A percentile compares a stretch with the other conserved stretches of the same genome.
Evolutionary conservation across 176 grass and related monocot genomes (phyloP).

Genomic region (Bonia amplexicaulis): DNA sequence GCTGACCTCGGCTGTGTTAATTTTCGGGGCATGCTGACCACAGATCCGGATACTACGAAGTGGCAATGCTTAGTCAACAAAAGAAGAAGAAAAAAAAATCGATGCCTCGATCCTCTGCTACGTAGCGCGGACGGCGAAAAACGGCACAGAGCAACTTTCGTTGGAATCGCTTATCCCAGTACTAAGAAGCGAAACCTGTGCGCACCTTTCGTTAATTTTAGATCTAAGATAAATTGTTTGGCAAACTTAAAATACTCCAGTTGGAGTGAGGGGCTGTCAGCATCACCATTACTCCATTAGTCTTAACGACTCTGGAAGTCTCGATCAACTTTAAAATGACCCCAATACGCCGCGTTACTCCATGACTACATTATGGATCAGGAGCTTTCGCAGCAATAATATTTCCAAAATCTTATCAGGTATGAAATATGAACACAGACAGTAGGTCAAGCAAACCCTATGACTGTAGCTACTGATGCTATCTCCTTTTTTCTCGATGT

Average conservation of each 20-base stretch:
- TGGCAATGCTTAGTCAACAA: neutral
- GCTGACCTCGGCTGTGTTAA: neutral
- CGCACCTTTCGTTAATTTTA: neutral
- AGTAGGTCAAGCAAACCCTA: neutral
- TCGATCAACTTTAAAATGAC: constrained; percentile 6
- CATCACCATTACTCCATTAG: neutral
- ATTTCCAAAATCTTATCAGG: neutral
- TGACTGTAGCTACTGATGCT: neutral
- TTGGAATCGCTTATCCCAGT: neutral
- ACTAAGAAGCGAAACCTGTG: neutral
- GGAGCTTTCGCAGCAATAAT: neutral
- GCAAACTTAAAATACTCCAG: neutral
- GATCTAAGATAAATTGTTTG: neutral
- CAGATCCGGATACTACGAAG: neutral
- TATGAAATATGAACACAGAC: neutral
- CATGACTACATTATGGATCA: neutral
- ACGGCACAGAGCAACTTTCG: neutral
- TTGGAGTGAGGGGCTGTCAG: neutral
- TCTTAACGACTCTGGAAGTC: neutral
- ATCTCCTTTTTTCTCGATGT: neutral
- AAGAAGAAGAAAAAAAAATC: neutral
- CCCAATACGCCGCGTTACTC: neutral
- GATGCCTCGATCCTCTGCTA: neutral
- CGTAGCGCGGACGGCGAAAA: neutral
- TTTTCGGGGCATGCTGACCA: neutral